phyloP scores from a whole-genome alignment of 352 stramenopile species.

The Phytophthora pluvialis region DNA sequence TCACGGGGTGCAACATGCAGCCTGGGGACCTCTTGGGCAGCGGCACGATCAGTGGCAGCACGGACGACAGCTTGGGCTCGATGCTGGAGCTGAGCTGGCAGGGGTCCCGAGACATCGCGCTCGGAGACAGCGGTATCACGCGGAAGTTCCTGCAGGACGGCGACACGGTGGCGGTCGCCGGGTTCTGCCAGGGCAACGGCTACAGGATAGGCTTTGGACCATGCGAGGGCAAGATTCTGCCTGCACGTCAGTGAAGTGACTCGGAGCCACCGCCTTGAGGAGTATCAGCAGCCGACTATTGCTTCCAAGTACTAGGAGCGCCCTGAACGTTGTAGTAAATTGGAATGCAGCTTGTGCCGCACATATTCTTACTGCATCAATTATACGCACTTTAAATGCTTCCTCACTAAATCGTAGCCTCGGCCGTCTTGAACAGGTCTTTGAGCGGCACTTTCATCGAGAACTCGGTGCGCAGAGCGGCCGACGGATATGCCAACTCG shows the following conservation, averaged over 20 bases:
- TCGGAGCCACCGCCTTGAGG: neutral
- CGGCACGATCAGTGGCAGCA: slow-evolving; percentile 94
- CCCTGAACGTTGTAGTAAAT: neutral
- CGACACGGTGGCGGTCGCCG: slow-evolving; percentile 93
- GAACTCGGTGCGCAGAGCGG: slow-evolving; percentile 28
- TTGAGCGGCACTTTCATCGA: slow-evolving; percentile 47
- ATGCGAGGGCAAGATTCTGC: slow-evolving; percentile 92
- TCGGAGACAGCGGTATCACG: slow-evolving; percentile 72
- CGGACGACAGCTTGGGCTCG: slow-evolving; percentile 90
- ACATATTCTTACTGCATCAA: slow-evolving; percentile 3
- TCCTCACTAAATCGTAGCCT: slow-evolving; percentile 48
- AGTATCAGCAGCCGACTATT: neutral
- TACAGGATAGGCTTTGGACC: slow-evolving; percentile 96
- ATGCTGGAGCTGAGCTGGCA: slow-evolving; percentile 98
- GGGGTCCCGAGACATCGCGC: slow-evolving; percentile 79
- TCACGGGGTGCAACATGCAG: slow-evolving; percentile 97
- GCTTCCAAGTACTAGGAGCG: slow-evolving; percentile 1
- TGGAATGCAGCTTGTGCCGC: neutral
- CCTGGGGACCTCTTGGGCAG: slow-evolving; percentile 94
- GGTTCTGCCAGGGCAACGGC: slow-evolving; percentile 92
- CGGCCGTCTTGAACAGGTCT: slow-evolving; percentile 46
- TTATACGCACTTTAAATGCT: slow-evolving; percentile 1
- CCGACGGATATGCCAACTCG: slow-evolving; percentile 36
- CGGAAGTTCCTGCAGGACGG: slow-evolving; percentile 97
- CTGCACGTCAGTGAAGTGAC: slow-evolving; percentile 63